These are phyloP conservation scores for Colletotrichum sansevieriae DNA, from an alignment of 2,329 filamentous ascomycete species.

Conservation along the genomic window DNA sequence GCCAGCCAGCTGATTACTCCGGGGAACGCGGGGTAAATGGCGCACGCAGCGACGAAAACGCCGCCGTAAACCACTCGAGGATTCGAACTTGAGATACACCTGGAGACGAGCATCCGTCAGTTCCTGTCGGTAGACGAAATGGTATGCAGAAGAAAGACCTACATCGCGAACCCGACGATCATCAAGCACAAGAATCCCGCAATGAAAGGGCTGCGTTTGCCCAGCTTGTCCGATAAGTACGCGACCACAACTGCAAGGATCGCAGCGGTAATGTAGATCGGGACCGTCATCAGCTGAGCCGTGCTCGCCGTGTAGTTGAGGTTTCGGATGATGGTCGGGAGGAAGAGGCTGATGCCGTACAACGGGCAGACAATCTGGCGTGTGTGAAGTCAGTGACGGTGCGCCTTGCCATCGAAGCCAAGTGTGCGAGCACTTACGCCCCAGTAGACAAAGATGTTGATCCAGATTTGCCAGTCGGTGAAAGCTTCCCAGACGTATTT, in stretches of 20 bases:
- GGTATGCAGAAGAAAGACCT: conserved; percentile 37
- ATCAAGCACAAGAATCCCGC: conserved; percentile 66
- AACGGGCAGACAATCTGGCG: conserved; percentile 64
- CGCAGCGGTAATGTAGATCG: conserved; percentile 72
- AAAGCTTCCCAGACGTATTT: conserved; percentile 79
- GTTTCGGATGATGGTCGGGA: conserved; percentile 74
- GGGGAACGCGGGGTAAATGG: conserved; percentile 83
- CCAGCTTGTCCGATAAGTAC: conserved; percentile 66
- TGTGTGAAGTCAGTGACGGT: neutral
- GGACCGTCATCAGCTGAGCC: conserved; percentile 76
- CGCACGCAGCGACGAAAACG: conserved; percentile 80
- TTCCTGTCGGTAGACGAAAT: too few relatives aligned
- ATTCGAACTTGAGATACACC: conserved; percentile 70
- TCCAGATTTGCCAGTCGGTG: conserved; percentile 84
- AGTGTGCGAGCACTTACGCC: conserved; percentile 60
- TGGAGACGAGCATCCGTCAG: conserved; percentile 47
- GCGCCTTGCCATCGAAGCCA: too few relatives aligned
- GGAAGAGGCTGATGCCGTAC: conserved; percentile 69
- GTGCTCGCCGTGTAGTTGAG: conserved; percentile 69
- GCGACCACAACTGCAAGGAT: conserved; percentile 67
- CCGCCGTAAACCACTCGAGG: conserved; percentile 77
- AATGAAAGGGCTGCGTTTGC: conserved; percentile 68
- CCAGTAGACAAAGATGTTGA: conserved; percentile 73
- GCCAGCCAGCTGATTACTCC: conserved; percentile 84
- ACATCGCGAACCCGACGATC: conserved; percentile 69